A percentile compares a stretch with the other conserved stretches of the same genome.
These are phyloP conservation scores for Hamamelis virginiana DNA, from an alignment of 164 flowering plant genomes.

Conservation along the genomic window DNA sequence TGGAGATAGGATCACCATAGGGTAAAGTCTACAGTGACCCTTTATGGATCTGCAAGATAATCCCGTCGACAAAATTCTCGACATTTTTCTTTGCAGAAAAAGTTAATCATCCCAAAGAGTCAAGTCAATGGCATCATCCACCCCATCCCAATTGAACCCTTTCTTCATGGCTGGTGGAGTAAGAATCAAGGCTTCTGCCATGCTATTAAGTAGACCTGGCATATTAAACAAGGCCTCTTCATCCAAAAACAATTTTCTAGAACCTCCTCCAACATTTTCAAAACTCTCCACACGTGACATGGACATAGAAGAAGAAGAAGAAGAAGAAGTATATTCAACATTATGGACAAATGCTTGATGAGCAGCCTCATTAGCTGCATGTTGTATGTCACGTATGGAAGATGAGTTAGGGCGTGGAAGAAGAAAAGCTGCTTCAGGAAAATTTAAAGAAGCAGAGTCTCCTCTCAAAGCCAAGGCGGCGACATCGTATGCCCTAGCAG, in stretches of 20 bases:
- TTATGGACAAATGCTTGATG: background rate
- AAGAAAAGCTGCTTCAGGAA: constrained; percentile 6
- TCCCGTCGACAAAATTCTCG: too few species aligned
- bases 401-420: constrained; percentile 11
- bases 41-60: too few species aligned
- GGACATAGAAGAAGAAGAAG: too few species aligned
- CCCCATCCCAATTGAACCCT: constrained; percentile 26
- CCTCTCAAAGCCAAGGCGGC: constrained; percentile 29
- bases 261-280: too few species aligned
- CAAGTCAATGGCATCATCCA: constrained; percentile 13
- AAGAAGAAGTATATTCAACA: too few species aligned
- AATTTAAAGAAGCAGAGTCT: constrained; percentile 22
- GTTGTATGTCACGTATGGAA: constrained; percentile 8
- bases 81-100: too few species aligned
- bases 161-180: constrained; percentile 36
- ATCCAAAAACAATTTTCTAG: constrained; percentile 13
- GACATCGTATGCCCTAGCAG: constrained; percentile 29
- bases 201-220: constrained; percentile 33
- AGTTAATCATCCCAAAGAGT: constrained; percentile 32
- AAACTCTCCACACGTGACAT: too few species aligned
- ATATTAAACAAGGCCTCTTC: constrained; percentile 45
- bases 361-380: constrained; percentile 23
- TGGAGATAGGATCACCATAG: too few species aligned
- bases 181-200: constrained; percentile 49
- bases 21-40: too few species aligned